These are phyloP conservation scores for Epichloe aotearoae DNA, from an alignment of 2,329 filamentous ascomycete species.

Conservation along the genomic window DNA sequence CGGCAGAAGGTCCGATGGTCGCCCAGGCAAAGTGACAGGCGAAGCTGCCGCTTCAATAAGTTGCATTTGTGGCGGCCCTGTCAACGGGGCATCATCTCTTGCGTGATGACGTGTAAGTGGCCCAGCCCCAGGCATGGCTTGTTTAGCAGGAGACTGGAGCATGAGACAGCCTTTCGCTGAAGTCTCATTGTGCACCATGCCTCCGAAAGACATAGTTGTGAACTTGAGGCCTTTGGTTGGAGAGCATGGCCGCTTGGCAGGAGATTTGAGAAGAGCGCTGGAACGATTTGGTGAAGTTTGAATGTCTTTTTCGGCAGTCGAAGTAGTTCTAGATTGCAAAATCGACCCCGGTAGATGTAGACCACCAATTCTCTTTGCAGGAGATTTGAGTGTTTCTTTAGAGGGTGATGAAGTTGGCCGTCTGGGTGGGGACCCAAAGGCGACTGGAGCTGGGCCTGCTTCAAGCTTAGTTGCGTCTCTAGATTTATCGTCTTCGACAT, in stretches of 20 bases:
- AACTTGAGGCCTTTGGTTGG: slow-evolving; percentile 26
- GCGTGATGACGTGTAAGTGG: slow-evolving; percentile 17
- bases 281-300: slow-evolving; percentile 23
- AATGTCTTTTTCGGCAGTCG: slow-evolving; percentile 6
- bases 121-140: slow-evolving; percentile 22
- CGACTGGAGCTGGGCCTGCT: slow-evolving; percentile 1
- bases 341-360: slow-evolving; percentile 20
- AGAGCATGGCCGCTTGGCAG: slow-evolving; percentile 36
- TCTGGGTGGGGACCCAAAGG: slow-evolving; percentile 41
- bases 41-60: slow-evolving; percentile 22
- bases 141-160: slow-evolving; percentile 40
- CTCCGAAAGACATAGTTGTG: slow-evolving; percentile 10
- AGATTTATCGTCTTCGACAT: slow-evolving; percentile 7
- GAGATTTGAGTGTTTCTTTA: slow-evolving; percentile 43
- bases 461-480: slow-evolving; percentile 3
- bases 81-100: slow-evolving; percentile 10
- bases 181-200: slow-evolving; percentile 19
- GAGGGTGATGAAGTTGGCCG: slow-evolving; percentile 37
- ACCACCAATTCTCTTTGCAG: slow-evolving; percentile 32
- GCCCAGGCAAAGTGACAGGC: slow-evolving; percentile 11
- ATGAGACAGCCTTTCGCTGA: slow-evolving; percentile 31
- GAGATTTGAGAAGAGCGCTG: slow-evolving; percentile 30
- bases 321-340: slow-evolving; percentile 13
- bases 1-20: slow-evolving; percentile 25
- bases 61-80: slow-evolving; percentile 23